These are phyloP conservation scores for Priceomyces carsonii DNA, from an alignment of 805 yeast species.

Conservation along the genomic window DNA sequence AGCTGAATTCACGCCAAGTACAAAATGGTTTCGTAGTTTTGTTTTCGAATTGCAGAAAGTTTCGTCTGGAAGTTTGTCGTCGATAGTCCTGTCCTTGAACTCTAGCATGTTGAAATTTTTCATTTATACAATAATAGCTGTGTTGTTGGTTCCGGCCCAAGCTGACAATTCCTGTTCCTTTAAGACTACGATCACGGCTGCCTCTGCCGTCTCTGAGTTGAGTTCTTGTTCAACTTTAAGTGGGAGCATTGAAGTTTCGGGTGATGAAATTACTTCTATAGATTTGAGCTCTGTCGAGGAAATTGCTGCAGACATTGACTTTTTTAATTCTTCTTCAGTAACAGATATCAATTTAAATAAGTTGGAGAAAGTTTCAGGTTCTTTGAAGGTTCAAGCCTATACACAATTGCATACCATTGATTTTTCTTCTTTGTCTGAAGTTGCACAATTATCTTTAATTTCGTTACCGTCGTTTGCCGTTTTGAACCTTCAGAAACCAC, in stretches of 20 bases:
- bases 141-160: constrained; percentile 8
- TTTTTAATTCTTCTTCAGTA: constrained; percentile 42
- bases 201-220: constrained; percentile 32
- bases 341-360: constrained; percentile 30
- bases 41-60: no score
- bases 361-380: constrained; percentile 35
- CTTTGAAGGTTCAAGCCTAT: constrained; percentile 34
- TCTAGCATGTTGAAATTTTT: constrained; percentile 5
- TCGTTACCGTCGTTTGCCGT: constrained; percentile 44
- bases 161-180: constrained; percentile 37
- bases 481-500: constrained; percentile 37
- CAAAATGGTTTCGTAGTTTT: no score
- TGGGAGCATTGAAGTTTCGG: constrained; percentile 39
- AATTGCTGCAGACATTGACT: constrained; percentile 29
- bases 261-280: constrained; percentile 29
- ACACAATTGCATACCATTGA: constrained; percentile 41
- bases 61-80: no score
- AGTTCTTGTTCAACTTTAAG: constrained; percentile 43
- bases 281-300: constrained; percentile 30
- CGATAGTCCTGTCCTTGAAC: no score
- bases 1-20: no score
- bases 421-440: constrained; percentile 29
- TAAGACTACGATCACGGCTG: constrained; percentile 40
- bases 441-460: constrained; percentile 32
- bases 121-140: not conserved